These are phyloP conservation scores for Thozetella sp. DNA, from an alignment of 495 filamentous ascomycete species.

Conservation along the genomic window DNA sequence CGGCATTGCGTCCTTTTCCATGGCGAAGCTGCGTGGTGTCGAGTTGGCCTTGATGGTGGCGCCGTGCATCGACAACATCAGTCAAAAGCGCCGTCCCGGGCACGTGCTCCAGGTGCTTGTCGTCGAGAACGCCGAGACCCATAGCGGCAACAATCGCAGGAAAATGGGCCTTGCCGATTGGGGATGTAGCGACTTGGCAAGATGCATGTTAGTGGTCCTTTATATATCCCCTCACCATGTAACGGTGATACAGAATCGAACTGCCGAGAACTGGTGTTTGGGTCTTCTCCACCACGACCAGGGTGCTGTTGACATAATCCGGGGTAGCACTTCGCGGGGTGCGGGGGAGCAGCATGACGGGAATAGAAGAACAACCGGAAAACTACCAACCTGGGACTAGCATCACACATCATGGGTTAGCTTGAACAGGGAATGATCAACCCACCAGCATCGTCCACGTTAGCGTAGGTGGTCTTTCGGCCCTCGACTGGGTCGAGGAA, in stretches of 20 bases:
- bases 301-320: neutral
- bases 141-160: constrained; percentile 4
- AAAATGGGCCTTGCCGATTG: neutral
- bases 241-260: neutral
- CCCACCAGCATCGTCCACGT: no score
- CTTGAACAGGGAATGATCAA: no score
- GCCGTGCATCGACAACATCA: constrained; percentile 16
- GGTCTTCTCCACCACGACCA: neutral
- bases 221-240: neutral
- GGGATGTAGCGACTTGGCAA: neutral
- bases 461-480: no score
- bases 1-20: constrained; percentile 32
- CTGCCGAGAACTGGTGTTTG: neutral
- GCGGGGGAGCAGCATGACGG: neutral
- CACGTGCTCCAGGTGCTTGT: constrained; percentile 19
- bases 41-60: constrained; percentile 10
- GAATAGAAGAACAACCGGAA: neutral
- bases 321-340: neutral
- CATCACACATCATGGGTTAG: neutral
- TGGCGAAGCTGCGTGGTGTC: constrained; percentile 32
- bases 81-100: constrained; percentile 22
- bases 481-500: no score
- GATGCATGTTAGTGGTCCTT: neutral
- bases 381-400: neutral
- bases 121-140: constrained; percentile 25